These are phyloP conservation scores for Thalassia testudinum DNA, from an alignment of 116 monocot species.

Conservation along the genomic window DNA sequence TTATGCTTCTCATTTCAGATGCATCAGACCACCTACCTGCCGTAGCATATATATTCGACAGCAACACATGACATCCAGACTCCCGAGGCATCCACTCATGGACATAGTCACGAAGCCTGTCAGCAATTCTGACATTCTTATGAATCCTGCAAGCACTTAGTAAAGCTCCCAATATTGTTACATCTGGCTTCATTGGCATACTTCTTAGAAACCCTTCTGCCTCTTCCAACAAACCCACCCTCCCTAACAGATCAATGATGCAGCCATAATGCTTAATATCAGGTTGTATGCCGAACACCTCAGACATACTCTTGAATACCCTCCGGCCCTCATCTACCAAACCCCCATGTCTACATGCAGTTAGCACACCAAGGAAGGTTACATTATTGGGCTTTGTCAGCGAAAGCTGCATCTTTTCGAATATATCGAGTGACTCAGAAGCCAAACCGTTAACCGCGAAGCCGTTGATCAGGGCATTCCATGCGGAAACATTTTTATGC, in stretches of 20 bases:
- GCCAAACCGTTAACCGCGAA: conserved; percentile 44
- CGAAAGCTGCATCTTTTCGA: conserved; percentile 36
- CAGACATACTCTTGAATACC: conserved; percentile 46
- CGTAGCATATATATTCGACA: conserved; percentile 63
- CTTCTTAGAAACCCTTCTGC: conserved; percentile 27
- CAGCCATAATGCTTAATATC: conserved; percentile 75
- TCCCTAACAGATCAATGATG: conserved; percentile 51
- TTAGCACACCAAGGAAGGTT: conserved; percentile 47
- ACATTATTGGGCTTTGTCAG: conserved; percentile 35
- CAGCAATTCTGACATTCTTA: conserved; percentile 24
- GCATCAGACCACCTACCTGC: conserved; percentile 57
- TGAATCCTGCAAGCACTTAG: conserved; percentile 65
- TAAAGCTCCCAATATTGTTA: conserved; percentile 48
- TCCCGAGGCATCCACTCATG: conserved; percentile 16
- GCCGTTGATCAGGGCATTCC: conserved; percentile 74
- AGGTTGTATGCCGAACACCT: conserved; percentile 26
- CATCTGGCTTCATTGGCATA: conserved; percentile 61
- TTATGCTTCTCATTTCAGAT: conserved; percentile 22
- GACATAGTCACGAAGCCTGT: conserved; percentile 27
- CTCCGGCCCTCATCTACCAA: conserved; percentile 40
- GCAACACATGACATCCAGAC: conserved; percentile 50
- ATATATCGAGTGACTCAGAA: conserved; percentile 25
- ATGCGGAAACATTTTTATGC: conserved; percentile 41
- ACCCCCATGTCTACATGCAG: conserved; percentile 62
- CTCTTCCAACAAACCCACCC: conserved; percentile 52